Evolutionary conservation across 345 rosid species (phyloP), one percentile per base, ranked within the genome.

Genomic region (Populus alba): DNA sequence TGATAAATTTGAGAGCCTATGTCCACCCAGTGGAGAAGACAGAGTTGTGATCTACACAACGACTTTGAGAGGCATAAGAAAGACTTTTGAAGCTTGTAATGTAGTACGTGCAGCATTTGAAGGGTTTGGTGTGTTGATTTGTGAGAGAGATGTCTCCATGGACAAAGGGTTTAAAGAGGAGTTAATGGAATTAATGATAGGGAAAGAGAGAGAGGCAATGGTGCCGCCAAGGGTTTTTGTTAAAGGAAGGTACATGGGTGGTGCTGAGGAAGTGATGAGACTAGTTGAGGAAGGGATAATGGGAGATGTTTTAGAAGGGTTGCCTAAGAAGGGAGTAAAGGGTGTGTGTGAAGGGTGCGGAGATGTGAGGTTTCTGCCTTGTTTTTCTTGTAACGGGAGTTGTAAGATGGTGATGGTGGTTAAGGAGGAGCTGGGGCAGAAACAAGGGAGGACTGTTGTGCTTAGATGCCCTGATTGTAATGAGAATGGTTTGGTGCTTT

Each of bases 101-200:
- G 66, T 82, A 70, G 98, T 93, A 72, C 88, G 91, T 33, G 57
- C 97, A 39, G 87, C 94, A 66, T 88, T 94, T 74, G 81, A 78
- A 22, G 92, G 95, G 77, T 87, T 89, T 65, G 87, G 94, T 33
- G 94, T 93, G 3, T 85, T 83, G 74, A 84, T 92, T 74, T 95
- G 93, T 85, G 97, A 91, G 75, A 90, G 99, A 69, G 99, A 95
- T 82, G 88, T 95, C 61, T 87, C 98, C 0, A 95, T 95, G 97
- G 97, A 93, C 79, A 83, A 85, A 3, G 78, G 90, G 49, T 93
- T 93, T 84, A 92, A 88, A 63, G 93, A 89, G 4, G 99, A 96
- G 83, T 66, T 96, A 10, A 88, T 76, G 72, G 93, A 79, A 71
- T 80, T 87, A 72, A 84, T 84, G 83, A 65, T 79, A 66, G 93